phyloP scores from a whole-genome alignment of 2,329 filamentous ascomycete genomes.

The Fusarium foetens region DNA sequence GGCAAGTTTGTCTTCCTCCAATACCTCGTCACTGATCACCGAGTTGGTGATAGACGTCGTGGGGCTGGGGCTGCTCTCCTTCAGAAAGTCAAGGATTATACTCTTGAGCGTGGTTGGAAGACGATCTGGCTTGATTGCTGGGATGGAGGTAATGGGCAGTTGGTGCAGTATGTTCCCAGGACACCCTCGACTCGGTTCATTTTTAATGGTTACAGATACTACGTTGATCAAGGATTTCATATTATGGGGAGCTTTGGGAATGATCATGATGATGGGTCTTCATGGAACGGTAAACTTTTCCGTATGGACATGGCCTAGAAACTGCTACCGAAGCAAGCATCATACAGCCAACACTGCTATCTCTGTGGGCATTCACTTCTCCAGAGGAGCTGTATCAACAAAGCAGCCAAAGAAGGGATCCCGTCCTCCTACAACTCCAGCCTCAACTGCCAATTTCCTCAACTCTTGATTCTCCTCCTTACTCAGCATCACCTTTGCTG shows the following conservation, averaged over 20 bases:
- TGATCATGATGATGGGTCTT: neutral
- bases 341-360: neutral
- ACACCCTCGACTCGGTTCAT: neutral
- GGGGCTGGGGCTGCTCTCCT: slow-evolving; percentile 30
- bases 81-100: slow-evolving; percentile 30
- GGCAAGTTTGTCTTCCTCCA: slow-evolving; percentile 32
- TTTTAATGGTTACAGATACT: slow-evolving; percentile 36
- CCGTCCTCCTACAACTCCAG: slow-evolving; percentile 43
- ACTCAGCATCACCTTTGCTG: slow-evolving; percentile 47
- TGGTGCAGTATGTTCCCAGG: slow-evolving; percentile 33
- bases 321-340: neutral
- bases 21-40: slow-evolving; percentile 27
- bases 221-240: slow-evolving; percentile 30
- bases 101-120: slow-evolving; percentile 21
- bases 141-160: slow-evolving; percentile 38
- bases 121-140: slow-evolving; percentile 45
- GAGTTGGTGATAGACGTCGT: slow-evolving; percentile 20
- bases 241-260: slow-evolving; percentile 22
- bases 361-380: neutral
- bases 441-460: slow-evolving; percentile 43
- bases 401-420: slow-evolving; percentile 36
- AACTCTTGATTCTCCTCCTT: slow-evolving; percentile 51
- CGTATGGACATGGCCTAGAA: slow-evolving; percentile 27
- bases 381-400: slow-evolving; percentile 31
- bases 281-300: slow-evolving; percentile 34